Percentiles rank a stretch among this genome's conserved stretches.
Evolutionary conservation across 768 basidiomycete species (phyloP).

Genomic region (Leccinum rimulosum): DNA sequence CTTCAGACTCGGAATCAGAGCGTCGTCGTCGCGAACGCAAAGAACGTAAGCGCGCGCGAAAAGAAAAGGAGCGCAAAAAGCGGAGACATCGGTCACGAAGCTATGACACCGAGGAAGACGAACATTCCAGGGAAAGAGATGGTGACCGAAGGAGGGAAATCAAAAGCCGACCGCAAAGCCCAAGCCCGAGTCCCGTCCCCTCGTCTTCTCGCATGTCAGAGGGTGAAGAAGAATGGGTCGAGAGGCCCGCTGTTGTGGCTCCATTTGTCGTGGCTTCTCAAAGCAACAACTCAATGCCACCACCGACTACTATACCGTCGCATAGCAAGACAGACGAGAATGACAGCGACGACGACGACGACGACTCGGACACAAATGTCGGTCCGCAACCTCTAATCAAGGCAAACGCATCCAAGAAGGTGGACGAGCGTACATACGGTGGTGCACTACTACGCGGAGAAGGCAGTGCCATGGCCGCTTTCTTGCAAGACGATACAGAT

Average conservation of each 20-base stretch:
- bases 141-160: constrained; percentile 31
- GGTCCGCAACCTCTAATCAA: constrained; percentile 72
- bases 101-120: constrained; percentile 35
- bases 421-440: constrained; percentile 86
- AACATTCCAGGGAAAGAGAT: constrained; percentile 28
- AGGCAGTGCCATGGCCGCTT: constrained; percentile 97
- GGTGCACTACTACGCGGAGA: constrained; percentile 90
- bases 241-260: constrained; percentile 42
- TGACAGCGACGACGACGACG: constrained; percentile 31
- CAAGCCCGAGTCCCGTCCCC: constrained; percentile 34
- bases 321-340: constrained; percentile 29
- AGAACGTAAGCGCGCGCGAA: constrained; percentile 54
- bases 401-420: constrained; percentile 43
- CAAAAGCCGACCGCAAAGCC: constrained; percentile 33
- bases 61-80: constrained; percentile 44
- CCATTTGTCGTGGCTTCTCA: constrained; percentile 27
- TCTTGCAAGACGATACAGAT: constrained; percentile 80
- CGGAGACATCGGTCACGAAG: constrained; percentile 36
- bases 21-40: constrained; percentile 56
- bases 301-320: constrained; percentile 19
- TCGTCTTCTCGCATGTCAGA: constrained; percentile 31
- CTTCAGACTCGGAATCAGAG: constrained; percentile 53
- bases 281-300: constrained; percentile 23
- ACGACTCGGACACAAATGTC: constrained; percentile 62
- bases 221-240: constrained; percentile 68